Evolutionary conservation across 805 yeast genomes (phyloP), one percentile per base, ranked within the genome.

Genomic region (Monosporozyma siamensis): DNA sequence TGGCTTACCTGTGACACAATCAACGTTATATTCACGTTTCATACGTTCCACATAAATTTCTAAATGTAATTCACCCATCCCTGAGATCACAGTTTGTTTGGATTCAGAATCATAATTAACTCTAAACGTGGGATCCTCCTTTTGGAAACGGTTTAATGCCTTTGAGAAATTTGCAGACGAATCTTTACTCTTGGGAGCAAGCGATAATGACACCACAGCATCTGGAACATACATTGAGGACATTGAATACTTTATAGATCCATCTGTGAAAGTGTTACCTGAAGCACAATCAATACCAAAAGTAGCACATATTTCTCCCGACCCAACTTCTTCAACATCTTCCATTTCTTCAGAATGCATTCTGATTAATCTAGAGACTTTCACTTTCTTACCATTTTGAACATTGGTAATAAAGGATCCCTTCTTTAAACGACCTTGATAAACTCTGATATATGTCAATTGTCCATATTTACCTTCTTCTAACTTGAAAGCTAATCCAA

Each of bases 321-420:
- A 90, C 18, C 90, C 92, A 58, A 87, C 82, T 68, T 89, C 97
- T 39, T 80, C 84, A 39, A 87, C 92, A 61, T 92, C 99, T 70
- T 92, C 98, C 97, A 92, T 89, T 63, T 92, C 98, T 49, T 89
- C 86, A 23, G 97, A 87, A 70, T 92, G 97, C 99, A 92, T 92
- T 69, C 97, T 82, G 40, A 88, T 98, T 56, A 92, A 74, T 59
- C 98, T 77, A 11, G 97, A 75, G 42, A 92, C 85, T 70, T 92
- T 92, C 50, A 88, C 85, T 65, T 80, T 85, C 72, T 92, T 92
- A 47, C 95, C 96, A 37, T 90, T 76, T 66, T 90, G 87, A 49
- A 86, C 82, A 63, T 92, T 95, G 47, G 80, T 77, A 67, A 92
- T 85, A 68, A 79, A 82, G 53, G 79, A 71, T 54, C 98, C 98